Evolutionary conservation across 2,329 filamentous ascomycete species (phyloP), one percentile per base, ranked within the genome.

Genomic region (Macroventuria anomochaeta): DNA sequence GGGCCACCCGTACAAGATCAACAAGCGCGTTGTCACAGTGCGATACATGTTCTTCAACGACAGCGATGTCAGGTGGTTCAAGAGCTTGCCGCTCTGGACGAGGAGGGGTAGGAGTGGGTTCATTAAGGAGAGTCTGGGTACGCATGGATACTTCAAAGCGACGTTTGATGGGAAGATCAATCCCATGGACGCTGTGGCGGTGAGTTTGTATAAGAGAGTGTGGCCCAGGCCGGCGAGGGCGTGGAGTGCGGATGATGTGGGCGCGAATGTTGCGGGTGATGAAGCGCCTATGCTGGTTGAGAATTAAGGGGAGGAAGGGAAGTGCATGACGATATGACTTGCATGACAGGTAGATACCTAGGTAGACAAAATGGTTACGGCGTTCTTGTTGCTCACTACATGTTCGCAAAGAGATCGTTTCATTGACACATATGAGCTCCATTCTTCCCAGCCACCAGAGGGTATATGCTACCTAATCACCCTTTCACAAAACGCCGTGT

Each of bases 31-130:
- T 20, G 95, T 99, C 55, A 99, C 96, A 0, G 88, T 99, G 39
- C 88, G 95, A 25, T 99, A 99, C 83, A 99, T 99, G 96, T 99
- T 99, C 83, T 99, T 99, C 86, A 96, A 93, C 80, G 82, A 89
- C 41, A 91, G 93, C 68, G 96, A 99, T 62, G 91, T 99, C 26
- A 86, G 90, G 63, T 99, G 95, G 93, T 99, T 97, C 85, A 96
- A 96, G 80, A 93, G 93, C 0, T 75, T 99, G 71, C 93, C 95
- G 55, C 77, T 99, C 59, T 99, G 93, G 93, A 99, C 95, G 5
- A 90, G 86, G 79, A 80, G 93, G 25, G 95, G 95, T 6, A 83
- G 95, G 58, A 90, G 86, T 63, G 95, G 95, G 7, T 97, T 88
- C 74, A 86, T 99, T 80, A 97, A 97, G 81, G 95, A 99, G 80